Conservation (phyloP, 2,329 filamentous ascomycete species). For the Phialocephala sp. region DNA sequence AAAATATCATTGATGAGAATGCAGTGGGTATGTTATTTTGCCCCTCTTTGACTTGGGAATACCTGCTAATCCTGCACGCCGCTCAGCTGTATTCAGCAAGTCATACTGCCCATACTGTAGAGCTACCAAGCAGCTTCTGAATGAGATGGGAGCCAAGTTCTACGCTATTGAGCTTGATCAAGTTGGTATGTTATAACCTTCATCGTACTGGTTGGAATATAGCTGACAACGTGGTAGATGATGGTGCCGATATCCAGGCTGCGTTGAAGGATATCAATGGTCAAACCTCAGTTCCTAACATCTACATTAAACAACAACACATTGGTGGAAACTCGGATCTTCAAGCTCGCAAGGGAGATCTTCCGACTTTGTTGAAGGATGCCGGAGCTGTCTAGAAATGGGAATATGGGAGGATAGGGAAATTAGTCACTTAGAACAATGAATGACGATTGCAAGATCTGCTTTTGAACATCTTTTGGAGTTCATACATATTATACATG, state of each 20-base stretch:
- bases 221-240: slow-evolving; percentile 58
- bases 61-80: slow-evolving; percentile 19
- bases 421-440: background rate
- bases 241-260: slow-evolving; percentile 82
- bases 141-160: slow-evolving; percentile 73
- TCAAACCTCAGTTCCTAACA: slow-evolving; percentile 93
- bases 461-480: background rate
- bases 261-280: slow-evolving; percentile 80
- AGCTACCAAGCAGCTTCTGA: slow-evolving; percentile 77
- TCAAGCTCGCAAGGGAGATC: slow-evolving; percentile 67
- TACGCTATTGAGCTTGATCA: slow-evolving; percentile 83
- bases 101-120: slow-evolving; percentile 94
- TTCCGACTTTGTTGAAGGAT: slow-evolving; percentile 67
- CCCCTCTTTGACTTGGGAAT: background rate
- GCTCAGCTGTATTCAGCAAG: slow-evolving; percentile 90
- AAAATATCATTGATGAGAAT: slow-evolving; percentile 88
- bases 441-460: background rate
- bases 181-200: slow-evolving; percentile 64
- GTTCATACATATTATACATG: slow-evolving; percentile 20
- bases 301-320: slow-evolving; percentile 89
- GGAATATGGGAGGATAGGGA: slow-evolving; percentile 21
- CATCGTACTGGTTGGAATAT: slow-evolving; percentile 4
- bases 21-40: slow-evolving; percentile 69
- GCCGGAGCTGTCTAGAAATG: slow-evolving; percentile 65
- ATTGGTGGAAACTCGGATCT: slow-evolving; percentile 96